Evolutionary conservation across 169 alveolate genomes (phyloP), one percentile per base, ranked within the genome.

Genomic region (Pseudocohnilembus persalinus): DNA sequence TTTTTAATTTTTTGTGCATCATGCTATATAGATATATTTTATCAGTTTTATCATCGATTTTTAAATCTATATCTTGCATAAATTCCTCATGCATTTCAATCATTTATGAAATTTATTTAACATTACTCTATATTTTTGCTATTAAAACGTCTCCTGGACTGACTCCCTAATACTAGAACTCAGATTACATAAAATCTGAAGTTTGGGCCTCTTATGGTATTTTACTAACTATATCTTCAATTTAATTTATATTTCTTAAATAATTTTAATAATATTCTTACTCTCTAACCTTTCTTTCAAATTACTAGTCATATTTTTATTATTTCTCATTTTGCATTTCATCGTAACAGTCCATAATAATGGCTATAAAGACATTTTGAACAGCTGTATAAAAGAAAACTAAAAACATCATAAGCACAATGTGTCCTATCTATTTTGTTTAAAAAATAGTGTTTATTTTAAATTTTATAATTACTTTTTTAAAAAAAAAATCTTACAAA

Each of bases 331-430:
- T 76, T 31, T 74, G 63, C 1, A 72, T 73, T 68, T 81, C 68
- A 35, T 86, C 90, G 74, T 80, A 86, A 27, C 87, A 85, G 49
- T 86, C 90, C 90, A 86, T 86, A 16, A 86, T 81, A 31, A 86
- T 86, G 0, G 87, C 79, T 20, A 86, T 76, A n/a, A 86, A 34
- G 0, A 86, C 87, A 81, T 83, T 86, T 75, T 86, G 74, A n/a
- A 86, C 90, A 1, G 90, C 90, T 30, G 90, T 86, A 74, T 79
- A 86, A 77, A 86, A 86, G 1, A 86, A 72, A 26, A 86, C 65
- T 85, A 86, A 79, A 75, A 86, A 86, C 1, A 86, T 80, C 28
- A 76, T 86, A 0, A 86, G 31, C 27, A 73, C 75, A 1, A 81
- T 81, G 30, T 86, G 64, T 31, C 90, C 87, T 16, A 4, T 11